Evolutionary conservation across 1,139 yeast genomes (phyloP).

Genomic region (Geotrichum histeridarum): DNA sequence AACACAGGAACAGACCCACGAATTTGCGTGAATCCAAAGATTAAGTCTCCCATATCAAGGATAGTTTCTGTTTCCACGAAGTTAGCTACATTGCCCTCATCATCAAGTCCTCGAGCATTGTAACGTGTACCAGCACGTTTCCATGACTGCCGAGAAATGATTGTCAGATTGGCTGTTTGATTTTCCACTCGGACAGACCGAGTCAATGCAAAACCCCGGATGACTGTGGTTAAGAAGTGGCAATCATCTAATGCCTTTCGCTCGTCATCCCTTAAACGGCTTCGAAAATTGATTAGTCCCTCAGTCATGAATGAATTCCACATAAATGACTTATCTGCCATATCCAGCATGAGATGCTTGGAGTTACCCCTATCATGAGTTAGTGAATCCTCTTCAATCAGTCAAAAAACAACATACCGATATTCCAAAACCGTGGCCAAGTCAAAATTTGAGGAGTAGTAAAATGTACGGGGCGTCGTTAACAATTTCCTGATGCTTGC

Average conservation of each 20-base stretch:
- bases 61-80: conserved; percentile 93
- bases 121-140: conserved; percentile 93
- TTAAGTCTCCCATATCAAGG: conserved; percentile 49
- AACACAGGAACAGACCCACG: conserved; percentile 95
- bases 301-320: conserved; percentile 93
- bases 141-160: conserved; percentile 92
- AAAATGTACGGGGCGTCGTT: conserved; percentile 75
- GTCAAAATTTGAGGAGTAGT: conserved; percentile 88
- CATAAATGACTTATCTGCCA: conserved; percentile 74
- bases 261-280: conserved; percentile 58
- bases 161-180: conserved; percentile 54
- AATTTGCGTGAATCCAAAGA: conserved; percentile 75
- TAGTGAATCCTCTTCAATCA: conserved; percentile 32
- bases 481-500: conserved; percentile 69
- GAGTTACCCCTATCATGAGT: conserved; percentile 43
- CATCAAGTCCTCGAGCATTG: conserved; percentile 93
- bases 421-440: conserved; percentile 76
- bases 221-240: conserved; percentile 81
- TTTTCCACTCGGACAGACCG: conserved; percentile 49
- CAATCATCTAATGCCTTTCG: conserved; percentile 62
- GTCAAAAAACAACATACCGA: conserved; percentile 24
- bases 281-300: conserved; percentile 69
- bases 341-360: conserved; percentile 41
- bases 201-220: conserved; percentile 91
- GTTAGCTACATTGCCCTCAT: conserved; percentile 91